Conservation (phyloP, 495 filamentous ascomycete species). For the Aspergillus avenaceus region DNA sequence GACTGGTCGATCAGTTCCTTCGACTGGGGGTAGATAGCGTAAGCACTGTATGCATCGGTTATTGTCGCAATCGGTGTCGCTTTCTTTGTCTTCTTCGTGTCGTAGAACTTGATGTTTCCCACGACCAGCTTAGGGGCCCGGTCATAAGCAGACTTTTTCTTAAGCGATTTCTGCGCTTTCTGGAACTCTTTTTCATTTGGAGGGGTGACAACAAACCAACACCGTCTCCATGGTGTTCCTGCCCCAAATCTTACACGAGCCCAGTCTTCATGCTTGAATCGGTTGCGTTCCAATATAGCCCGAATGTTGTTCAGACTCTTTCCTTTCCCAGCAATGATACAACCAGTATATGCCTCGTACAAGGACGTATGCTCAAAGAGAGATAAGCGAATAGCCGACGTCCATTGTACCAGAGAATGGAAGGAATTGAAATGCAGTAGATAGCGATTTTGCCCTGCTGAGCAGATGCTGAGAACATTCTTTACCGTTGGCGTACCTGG, state of each 20-base stretch:
- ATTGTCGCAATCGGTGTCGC: constrained; percentile 84
- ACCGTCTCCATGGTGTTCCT: constrained; percentile 92
- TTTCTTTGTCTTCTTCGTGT: constrained; percentile 92
- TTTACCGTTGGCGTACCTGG: constrained; percentile 73
- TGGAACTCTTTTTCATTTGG: constrained; percentile 88
- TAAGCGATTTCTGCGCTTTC: constrained; percentile 75
- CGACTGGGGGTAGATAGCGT: constrained; percentile 92
- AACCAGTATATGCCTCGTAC: constrained; percentile 95
- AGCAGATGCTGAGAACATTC: constrained; percentile 92
- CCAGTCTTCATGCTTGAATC: constrained; percentile 84
- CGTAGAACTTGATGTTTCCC: constrained; percentile 92
- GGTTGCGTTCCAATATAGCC: constrained; percentile 74
- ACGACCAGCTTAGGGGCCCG: constrained; percentile 62
- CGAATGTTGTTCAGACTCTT: constrained; percentile 83
- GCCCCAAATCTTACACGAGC: constrained; percentile 92
- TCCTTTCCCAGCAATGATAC: constrained; percentile 92
- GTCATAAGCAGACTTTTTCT: constrained; percentile 84
- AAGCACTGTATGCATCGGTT: constrained; percentile 83
- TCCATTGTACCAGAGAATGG: constrained; percentile 93
- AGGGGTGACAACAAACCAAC: constrained; percentile 91
- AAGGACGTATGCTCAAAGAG: constrained; percentile 93
- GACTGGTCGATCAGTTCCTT: constrained; percentile 92
- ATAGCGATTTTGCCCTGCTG: constrained; percentile 92
- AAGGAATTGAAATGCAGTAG: constrained; percentile 93
- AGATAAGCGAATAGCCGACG: constrained; percentile 85